phyloP scores from a whole-genome alignment of 148 eudicot species.

The Camellia granthamiana region DNA sequence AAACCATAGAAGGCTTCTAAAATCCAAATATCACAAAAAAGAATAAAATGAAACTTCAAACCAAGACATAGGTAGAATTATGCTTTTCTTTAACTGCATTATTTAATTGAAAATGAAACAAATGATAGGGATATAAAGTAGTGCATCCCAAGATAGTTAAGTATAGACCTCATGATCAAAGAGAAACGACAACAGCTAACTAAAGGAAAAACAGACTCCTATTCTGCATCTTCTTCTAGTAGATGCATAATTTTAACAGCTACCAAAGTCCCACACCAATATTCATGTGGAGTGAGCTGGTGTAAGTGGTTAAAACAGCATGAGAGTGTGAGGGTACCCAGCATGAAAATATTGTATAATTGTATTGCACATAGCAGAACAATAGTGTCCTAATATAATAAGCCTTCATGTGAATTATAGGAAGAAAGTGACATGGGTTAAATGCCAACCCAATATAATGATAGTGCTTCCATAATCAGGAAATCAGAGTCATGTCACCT shows the following conservation, averaged over 20 bases:
- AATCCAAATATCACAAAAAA: neutral
- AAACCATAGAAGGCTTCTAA: neutral
- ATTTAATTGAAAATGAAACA: neutral
- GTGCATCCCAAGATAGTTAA: neutral
- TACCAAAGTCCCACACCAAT: neutral
- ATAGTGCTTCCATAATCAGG: neutral
- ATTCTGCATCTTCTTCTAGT: neutral
- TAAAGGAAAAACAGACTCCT: neutral
- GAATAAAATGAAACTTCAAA: neutral
- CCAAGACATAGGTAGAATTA: neutral
- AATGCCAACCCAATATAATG: too few species aligned
- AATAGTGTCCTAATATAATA: neutral
- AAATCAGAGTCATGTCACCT: neutral
- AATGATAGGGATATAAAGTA: neutral
- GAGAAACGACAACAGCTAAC: too few species aligned
- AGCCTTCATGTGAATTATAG: neutral
- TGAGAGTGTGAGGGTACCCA: neutral
- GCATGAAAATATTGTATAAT: neutral
- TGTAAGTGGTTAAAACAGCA: neutral
- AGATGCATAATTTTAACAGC: neutral
- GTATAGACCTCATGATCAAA: too few species aligned
- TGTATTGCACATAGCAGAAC: neutral
- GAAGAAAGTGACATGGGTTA: neutral
- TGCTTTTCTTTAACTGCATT: neutral
- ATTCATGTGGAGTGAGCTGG: neutral